phyloP scores from a whole-genome alignment of 306 rosid genomes.

The Malus sylvestris region DNA sequence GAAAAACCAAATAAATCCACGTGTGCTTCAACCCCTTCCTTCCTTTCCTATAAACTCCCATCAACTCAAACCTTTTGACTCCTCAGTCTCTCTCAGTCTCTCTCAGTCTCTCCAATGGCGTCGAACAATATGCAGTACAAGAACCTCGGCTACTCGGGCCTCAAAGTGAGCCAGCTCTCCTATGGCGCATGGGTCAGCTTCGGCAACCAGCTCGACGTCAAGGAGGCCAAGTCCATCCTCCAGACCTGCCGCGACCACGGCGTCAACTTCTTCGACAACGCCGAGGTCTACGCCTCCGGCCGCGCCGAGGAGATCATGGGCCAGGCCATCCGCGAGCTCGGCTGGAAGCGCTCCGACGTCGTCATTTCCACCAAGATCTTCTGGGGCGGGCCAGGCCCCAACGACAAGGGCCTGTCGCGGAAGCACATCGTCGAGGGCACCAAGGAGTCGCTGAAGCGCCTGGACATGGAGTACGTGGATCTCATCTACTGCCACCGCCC shows the following conservation, averaged over 20 bases:
- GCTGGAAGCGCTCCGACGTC: constrained; percentile 90
- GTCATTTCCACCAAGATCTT: constrained; percentile 97
- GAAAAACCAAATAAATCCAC: background rate
- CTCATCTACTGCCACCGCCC: constrained; percentile 81
- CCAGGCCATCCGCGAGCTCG: constrained; percentile 79
- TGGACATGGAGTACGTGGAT: constrained; percentile 86
- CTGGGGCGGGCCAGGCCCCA: constrained; percentile 97
- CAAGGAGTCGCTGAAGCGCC: constrained; percentile 66
- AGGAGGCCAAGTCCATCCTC: constrained; percentile 82
- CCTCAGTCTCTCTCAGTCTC: background rate
- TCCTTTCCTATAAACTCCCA: background rate
- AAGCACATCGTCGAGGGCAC: constrained; percentile 91
- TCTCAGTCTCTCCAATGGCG: background rate
- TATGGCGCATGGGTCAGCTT: constrained; percentile 96
- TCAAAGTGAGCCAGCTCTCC: constrained; percentile 87
- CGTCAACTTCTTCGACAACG: constrained; percentile 99
- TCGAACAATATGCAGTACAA: constrained; percentile 66
- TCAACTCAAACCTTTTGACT: background rate
- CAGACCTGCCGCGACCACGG: constrained; percentile 92
- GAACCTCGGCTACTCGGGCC: constrained; percentile 76
- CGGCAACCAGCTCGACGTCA: constrained; percentile 95
- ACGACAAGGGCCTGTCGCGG: constrained; percentile 86
- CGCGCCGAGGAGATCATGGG: constrained; percentile 99
- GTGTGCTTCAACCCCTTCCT: background rate
- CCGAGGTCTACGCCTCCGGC: constrained; percentile 95